Evolutionary conservation across 129 eudicot species (phyloP).

Genomic region (Flaveria robusta): DNA sequence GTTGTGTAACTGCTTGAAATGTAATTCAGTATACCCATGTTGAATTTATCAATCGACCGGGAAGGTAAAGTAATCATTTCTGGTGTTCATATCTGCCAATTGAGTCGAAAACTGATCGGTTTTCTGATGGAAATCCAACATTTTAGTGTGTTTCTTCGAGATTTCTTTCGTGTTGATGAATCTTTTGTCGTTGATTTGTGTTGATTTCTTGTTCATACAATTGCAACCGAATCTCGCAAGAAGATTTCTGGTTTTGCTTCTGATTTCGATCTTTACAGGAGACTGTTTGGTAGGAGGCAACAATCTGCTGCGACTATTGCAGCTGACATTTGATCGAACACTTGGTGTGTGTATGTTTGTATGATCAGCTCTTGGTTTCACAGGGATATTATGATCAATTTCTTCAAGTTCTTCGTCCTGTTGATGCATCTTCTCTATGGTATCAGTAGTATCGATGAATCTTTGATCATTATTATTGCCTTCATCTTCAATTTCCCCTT

Average conservation of each 20-base stretch:
- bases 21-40: too few species aligned
- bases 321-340: slow-evolving; percentile 62
- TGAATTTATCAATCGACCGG: too few species aligned
- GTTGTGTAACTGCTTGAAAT: too few species aligned
- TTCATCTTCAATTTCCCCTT: slow-evolving; percentile 49
- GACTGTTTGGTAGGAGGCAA: slow-evolving; percentile 37
- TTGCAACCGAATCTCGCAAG: slow-evolving; percentile 54
- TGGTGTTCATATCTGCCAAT: slow-evolving; percentile 23
- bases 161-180: slow-evolving; percentile 18
- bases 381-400: background rate
- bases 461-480: background rate
- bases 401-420: background rate
- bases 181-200: slow-evolving; percentile 38
- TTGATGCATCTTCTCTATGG: background rate
- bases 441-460: background rate
- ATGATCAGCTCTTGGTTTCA: slow-evolving; percentile 16
- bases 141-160: slow-evolving; percentile 8
- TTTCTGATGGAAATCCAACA: slow-evolving; percentile 14
- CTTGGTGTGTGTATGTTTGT: slow-evolving; percentile 48
- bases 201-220: slow-evolving; percentile 58
- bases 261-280: slow-evolving; percentile 34
- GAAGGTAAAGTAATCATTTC: slow-evolving; percentile 43
- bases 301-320: slow-evolving; percentile 65
- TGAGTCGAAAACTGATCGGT: slow-evolving; percentile 9
- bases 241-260: slow-evolving; percentile 32